These are phyloP conservation scores for Solanum peruvianum DNA, from an alignment of 257 asterid species.

Conservation along the genomic window DNA sequence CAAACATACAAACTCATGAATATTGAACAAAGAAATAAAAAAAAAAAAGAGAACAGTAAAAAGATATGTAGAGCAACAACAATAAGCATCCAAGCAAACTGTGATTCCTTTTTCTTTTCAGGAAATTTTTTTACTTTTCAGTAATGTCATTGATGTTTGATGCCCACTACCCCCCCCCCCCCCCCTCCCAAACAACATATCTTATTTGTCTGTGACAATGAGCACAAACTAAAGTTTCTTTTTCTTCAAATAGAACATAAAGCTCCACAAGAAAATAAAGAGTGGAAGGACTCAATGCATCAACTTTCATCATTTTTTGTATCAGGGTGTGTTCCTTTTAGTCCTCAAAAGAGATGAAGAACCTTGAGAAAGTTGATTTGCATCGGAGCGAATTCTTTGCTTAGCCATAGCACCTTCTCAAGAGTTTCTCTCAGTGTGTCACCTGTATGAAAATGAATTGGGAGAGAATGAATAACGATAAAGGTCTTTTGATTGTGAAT, in stretches of 20 bases:
- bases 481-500: not conserved
- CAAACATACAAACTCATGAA: not conserved
- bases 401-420: not conserved
- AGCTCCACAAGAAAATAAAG: not conserved
- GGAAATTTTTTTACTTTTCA: not conserved
- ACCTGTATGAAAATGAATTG: not conserved
- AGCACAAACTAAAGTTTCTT: not conserved
- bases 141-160: not conserved
- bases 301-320: not conserved
- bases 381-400: not conserved
- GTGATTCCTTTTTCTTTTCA: slow-evolving; percentile 2
- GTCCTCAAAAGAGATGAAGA: not conserved
- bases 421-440: not conserved
- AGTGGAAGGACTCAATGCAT: not conserved
- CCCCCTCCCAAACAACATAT: not conserved
- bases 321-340: not conserved
- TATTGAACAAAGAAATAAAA: not conserved
- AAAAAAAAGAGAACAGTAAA: not conserved
- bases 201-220: not conserved
- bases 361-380: not conserved
- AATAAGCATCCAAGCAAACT: not conserved
- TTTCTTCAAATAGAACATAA: not conserved
- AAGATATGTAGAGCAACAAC: not conserved
- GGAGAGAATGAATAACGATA: not conserved
- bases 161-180: not conserved